Evolutionary conservation across 2,329 filamentous ascomycete species (phyloP).

Genomic region (Penicillium sp.): DNA sequence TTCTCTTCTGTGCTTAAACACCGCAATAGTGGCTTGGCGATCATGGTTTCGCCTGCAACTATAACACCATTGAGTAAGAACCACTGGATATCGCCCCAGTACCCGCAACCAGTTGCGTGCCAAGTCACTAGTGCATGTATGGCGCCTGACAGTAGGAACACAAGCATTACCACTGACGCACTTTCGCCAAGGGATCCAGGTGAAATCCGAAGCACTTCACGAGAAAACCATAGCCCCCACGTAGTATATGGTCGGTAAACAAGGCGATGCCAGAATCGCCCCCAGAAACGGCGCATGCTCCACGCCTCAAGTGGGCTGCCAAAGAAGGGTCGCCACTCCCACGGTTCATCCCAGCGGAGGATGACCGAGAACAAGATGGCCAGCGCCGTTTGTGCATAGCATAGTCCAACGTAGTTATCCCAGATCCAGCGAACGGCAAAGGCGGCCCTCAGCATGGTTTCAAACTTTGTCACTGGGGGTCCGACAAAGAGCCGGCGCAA

Average conservation of each 20-base stretch:
- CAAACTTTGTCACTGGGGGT: not conserved
- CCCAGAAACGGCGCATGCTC: slow-evolving; percentile 8
- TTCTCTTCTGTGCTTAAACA: not conserved
- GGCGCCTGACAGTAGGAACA: slow-evolving; percentile 7
- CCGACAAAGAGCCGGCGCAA: not conserved
- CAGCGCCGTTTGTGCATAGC: not conserved
- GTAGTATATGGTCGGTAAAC: slow-evolving; percentile 7
- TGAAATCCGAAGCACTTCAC: not conserved
- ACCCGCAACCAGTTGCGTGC: not conserved
- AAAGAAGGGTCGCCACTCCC: slow-evolving; percentile 10
- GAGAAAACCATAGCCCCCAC: slow-evolving; percentile 1
- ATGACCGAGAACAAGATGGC: slow-evolving; percentile 8
- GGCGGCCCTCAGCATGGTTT: not conserved
- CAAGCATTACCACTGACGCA: not conserved
- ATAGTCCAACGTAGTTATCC: not conserved
- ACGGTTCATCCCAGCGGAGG: slow-evolving; percentile 4
- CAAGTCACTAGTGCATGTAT: slow-evolving; percentile 4
- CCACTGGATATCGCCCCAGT: slow-evolving; percentile 5
- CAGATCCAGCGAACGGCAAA: slow-evolving; percentile 5
- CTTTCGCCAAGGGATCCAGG: not conserved
- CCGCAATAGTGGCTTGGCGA: not conserved
- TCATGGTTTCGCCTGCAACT: not conserved
- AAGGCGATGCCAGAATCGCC: slow-evolving; percentile 7
- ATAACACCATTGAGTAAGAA: slow-evolving; percentile 1
- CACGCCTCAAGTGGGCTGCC: slow-evolving; percentile 6